Evolutionary conservation across 1,284 basidiomycete genomes (phyloP).

Genomic region (Melampsora larici-populina): DNA sequence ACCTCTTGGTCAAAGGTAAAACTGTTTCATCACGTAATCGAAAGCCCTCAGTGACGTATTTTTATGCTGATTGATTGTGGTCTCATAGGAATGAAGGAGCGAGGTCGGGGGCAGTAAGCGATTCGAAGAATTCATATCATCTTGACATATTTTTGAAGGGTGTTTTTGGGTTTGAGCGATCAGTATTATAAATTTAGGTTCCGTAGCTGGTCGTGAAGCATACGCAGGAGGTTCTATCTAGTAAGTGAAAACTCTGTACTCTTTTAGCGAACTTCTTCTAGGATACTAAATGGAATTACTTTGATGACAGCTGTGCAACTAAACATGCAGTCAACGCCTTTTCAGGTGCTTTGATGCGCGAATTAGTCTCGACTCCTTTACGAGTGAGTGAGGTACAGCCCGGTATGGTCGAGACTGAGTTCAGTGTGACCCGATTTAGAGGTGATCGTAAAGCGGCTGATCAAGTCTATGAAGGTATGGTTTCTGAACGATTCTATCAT

Average conservation of each 20-base stretch:
- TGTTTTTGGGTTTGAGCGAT: background rate
- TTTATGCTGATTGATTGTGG: background rate
- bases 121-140: background rate
- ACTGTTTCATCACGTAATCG: background rate
- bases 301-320: conserved; percentile 64
- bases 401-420: conserved; percentile 61
- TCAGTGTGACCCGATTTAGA: conserved; percentile 80
- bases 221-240: conserved; percentile 75
- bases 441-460: conserved; percentile 76
- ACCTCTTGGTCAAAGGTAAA: conserved; percentile 38
- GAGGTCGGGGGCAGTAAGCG: conserved; percentile 68
- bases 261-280: background rate
- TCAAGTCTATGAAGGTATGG: conserved; percentile 82
- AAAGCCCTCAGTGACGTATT: background rate
- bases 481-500: conserved; percentile 4
- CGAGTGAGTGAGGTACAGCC: conserved; percentile 88
- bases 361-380: conserved; percentile 83
- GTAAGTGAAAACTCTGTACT: conserved; percentile 50
- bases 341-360: conserved; percentile 73
- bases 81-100: conserved; percentile 75
- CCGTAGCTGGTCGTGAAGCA: conserved; percentile 83
- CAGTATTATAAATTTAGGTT: conserved; percentile 85
- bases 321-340: conserved; percentile 89
- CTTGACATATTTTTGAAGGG: background rate
- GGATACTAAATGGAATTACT: conserved; percentile 27